These are phyloP conservation scores for Aschersonia sp. DNA, from an alignment of 2,329 filamentous ascomycete genomes.

Conservation along the genomic window DNA sequence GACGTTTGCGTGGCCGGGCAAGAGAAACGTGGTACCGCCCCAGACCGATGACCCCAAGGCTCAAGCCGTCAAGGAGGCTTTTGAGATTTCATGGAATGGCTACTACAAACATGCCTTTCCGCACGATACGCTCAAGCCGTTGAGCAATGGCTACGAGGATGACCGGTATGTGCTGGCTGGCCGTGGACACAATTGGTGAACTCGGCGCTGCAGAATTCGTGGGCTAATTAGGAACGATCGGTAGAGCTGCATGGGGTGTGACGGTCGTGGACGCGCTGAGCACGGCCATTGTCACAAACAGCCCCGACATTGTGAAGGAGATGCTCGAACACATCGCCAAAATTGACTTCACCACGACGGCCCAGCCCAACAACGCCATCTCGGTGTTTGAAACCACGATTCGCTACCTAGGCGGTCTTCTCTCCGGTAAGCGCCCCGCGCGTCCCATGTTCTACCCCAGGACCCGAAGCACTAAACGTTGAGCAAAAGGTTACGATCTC, in stretches of 20 bases:
- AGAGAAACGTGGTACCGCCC: slow-evolving; percentile 2
- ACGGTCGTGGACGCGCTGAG: slow-evolving; percentile 69
- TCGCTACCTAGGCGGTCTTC: slow-evolving; percentile 66
- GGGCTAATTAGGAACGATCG: not conserved
- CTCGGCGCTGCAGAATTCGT: not conserved
- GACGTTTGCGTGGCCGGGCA: slow-evolving; percentile 3
- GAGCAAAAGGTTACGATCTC: slow-evolving; percentile 46
- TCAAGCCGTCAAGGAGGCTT: slow-evolving; percentile 51
- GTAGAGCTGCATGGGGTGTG: slow-evolving; percentile 72
- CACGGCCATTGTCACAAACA: slow-evolving; percentile 66
- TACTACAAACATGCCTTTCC: slow-evolving; percentile 65
- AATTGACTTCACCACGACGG: slow-evolving; percentile 55
- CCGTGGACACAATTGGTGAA: not conserved
- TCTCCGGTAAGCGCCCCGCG: slow-evolving; percentile 41
- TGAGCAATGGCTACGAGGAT: slow-evolving; percentile 50
- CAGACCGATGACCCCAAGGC: slow-evolving; percentile 28
- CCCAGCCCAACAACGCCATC: slow-evolving; percentile 30
- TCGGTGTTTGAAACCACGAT: slow-evolving; percentile 88
- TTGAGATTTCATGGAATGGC: slow-evolving; percentile 56
- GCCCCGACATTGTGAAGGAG: slow-evolving; percentile 49
- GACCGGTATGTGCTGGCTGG: slow-evolving; percentile 39
- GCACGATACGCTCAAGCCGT: slow-evolving; percentile 59
- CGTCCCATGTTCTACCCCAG: not conserved
- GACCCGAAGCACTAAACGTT: no score
- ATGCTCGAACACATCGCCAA: slow-evolving; percentile 58